These are phyloP conservation scores for Gossypium ekmanianum DNA, from an alignment of 345 rosid genomes.

Conservation along the genomic window DNA sequence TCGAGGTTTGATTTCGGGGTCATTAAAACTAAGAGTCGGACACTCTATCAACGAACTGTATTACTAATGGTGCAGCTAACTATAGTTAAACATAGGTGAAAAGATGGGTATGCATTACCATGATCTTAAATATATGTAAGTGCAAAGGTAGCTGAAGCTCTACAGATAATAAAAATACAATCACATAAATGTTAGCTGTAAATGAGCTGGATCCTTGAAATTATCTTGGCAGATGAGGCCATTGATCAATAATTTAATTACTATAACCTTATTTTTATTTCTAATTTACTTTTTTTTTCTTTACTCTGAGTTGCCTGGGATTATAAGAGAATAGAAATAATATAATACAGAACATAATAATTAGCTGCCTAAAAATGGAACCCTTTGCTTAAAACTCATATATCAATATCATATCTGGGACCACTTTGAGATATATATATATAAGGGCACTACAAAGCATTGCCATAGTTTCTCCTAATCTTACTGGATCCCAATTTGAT, in stretches of 20 bases:
- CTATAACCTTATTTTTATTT: neutral
- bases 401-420: slow-evolving; percentile 7
- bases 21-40: too few species aligned
- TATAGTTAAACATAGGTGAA: too few species aligned
- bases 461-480: neutral
- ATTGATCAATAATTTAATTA: slow-evolving; percentile 8
- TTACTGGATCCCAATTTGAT: slow-evolving; percentile 5
- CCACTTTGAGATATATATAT: neutral
- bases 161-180: neutral
- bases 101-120: too few species aligned
- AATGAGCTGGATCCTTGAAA: slow-evolving; percentile 14
- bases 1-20: too few species aligned
- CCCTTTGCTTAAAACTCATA: slow-evolving; percentile 1
- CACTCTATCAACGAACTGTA: too few species aligned
- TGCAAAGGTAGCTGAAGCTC: too few species aligned
- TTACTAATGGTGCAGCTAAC: too few species aligned
- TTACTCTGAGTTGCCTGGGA: neutral
- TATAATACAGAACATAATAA: slow-evolving; percentile 1
- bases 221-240: neutral
- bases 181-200: neutral
- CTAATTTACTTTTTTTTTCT: neutral
- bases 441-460: neutral
- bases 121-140: too few species aligned
- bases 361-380: neutral
- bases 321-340: slow-evolving; percentile 5